Evolutionary conservation across 2,329 filamentous ascomycete genomes (phyloP).

Genomic region (Fusarium solani-melongenae): DNA sequence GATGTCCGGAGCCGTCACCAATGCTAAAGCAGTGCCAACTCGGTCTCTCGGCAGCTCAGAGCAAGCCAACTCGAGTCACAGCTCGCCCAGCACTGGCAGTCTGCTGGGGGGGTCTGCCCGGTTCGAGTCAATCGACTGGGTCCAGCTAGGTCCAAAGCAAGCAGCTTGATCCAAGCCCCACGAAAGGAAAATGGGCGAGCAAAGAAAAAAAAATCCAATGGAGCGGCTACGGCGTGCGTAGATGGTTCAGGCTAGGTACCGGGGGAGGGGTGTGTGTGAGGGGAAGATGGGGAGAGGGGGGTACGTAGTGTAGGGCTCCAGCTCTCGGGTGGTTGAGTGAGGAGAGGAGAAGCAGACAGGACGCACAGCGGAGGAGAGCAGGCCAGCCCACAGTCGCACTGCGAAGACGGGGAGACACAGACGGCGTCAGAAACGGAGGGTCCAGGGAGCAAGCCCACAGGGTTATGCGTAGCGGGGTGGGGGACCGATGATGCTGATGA

Average conservation of each 20-base stretch:
- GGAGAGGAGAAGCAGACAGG: not conserved
- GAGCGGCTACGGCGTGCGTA: conserved; percentile 39
- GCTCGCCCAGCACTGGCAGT: conserved; percentile 14
- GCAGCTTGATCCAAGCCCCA: conserved; percentile 35
- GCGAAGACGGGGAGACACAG: conserved; percentile 6
- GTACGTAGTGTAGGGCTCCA: conserved; percentile 26
- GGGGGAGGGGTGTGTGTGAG: conserved; percentile 31
- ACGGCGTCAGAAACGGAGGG: conserved; percentile 11
- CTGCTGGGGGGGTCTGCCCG: conserved; percentile 13
- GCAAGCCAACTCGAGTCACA: conserved; percentile 2
- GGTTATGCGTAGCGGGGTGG: conserved; percentile 30
- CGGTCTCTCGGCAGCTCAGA: conserved; percentile 29
- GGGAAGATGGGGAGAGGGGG: conserved; percentile 20
- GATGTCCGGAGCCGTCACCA: conserved; percentile 32
- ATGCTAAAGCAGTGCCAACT: conserved; percentile 20
- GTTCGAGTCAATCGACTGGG: conserved; percentile 37
- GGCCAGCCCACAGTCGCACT: not conserved
- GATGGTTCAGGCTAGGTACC: conserved; percentile 9
- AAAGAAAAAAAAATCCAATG: conserved; percentile 37
- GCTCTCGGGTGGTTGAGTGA: conserved; percentile 29
- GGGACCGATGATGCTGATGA: conserved; percentile 30
- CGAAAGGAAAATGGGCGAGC: conserved; percentile 30
- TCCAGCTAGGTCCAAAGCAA: conserved; percentile 30
- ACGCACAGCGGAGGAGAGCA: not conserved
- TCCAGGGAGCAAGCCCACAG: conserved; percentile 17